Evolutionary conservation across 495 filamentous ascomycete genomes (phyloP), one percentile per base, ranked within the genome.

Genomic region (Lophiotrema nucula): DNA sequence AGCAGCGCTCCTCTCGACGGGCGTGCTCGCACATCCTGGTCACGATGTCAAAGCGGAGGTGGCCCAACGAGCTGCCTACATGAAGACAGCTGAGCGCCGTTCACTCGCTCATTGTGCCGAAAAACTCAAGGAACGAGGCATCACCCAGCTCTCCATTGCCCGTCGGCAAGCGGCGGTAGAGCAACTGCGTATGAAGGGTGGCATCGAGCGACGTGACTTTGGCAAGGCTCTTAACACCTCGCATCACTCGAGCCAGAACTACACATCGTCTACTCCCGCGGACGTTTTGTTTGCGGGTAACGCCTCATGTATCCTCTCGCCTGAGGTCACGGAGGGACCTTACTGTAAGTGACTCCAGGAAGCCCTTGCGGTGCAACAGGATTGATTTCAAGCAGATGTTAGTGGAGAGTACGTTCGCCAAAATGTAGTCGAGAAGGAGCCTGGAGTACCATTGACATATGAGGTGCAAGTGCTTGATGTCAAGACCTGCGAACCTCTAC

Each of bases 381-480:
- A n/a, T n/a, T 45, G 22, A 45, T 28, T 8, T 21, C n/a, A 12
- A 27, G 16, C 21, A 62, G 58, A 69, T 44, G 65, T 67, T 33
- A 49, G 51, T 25, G 65, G 67, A 24, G 75, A 83, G 62, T 67
- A 74, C 3, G 75, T 85, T 64, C 79, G 82, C 44, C 69, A 62
- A 16, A 68, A 83, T 58, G 51, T 83, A 27, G 68, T 70, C 11
- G 83, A 88, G 52, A 69, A 67, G 26, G 73, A 87, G 63, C 41
- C 53, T 3, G 84, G 85, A 55, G 76, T 88, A 16, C 70, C 76
- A 8, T 70, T 86, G 18, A 76, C 75, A 47, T 60, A 84, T 49
- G 84, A 86, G 56, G 70, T 84, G 55, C 81, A 84, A 64, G 65
- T 86, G 22, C 73, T 85, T 53, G 78, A 85, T 70, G 72, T 78